These are phyloP conservation scores for Thalia dealbata DNA, from an alignment of 176 grass and related monocot genomes.

Conservation along the genomic window DNA sequence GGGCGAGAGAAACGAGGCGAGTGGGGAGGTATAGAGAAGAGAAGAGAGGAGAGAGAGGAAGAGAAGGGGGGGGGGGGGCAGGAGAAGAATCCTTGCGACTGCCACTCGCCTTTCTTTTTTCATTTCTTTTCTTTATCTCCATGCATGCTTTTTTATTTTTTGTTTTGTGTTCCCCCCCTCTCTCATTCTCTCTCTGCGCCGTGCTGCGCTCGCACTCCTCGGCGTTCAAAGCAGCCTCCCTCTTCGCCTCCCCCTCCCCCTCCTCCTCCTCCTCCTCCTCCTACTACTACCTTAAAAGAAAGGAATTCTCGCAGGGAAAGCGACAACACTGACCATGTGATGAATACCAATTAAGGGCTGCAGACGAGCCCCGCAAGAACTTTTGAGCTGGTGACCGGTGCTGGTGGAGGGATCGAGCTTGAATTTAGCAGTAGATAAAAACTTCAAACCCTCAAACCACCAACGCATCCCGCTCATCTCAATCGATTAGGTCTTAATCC, in stretches of 20 bases:
- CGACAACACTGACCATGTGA: constrained; percentile 16
- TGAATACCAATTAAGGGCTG: background rate
- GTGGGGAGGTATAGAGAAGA: background rate
- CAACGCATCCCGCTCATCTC: no score
- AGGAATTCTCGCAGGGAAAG: constrained; percentile 8
- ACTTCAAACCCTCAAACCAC: no score
- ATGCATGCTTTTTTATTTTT: background rate
- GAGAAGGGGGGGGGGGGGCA: background rate
- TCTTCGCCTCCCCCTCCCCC: background rate
- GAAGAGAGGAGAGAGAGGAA: background rate
- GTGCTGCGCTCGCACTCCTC: background rate
- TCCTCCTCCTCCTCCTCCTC: background rate
- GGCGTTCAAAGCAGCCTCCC: background rate
- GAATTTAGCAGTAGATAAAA: no score
- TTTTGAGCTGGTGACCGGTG: no score
- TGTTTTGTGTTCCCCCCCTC: background rate
- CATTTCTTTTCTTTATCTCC: background rate
- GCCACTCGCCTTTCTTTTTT: constrained; percentile 8
- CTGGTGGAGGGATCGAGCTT: no score
- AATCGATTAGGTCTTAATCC: no score
- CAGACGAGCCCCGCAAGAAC: no score
- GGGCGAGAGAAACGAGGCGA: constrained; percentile 8
- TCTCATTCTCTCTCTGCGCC: background rate
- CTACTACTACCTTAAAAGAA: constrained; percentile 5
- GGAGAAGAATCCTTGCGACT: constrained; percentile 17